These are phyloP conservation scores for Drosera spatulata DNA, from an alignment of 179 eudicot species.

Conservation along the genomic window DNA sequence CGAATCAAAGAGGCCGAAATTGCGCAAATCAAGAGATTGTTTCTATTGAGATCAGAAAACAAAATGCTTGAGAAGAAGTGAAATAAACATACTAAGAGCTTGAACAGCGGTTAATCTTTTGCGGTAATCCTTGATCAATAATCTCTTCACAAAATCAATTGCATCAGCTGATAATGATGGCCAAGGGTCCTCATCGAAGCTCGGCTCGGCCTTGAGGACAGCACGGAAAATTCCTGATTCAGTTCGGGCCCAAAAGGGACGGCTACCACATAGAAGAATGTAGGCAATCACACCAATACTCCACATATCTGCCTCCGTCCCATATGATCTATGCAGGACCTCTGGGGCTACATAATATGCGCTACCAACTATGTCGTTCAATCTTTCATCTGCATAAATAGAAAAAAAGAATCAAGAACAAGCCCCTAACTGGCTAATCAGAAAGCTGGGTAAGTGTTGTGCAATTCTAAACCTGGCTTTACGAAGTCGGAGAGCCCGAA, in stretches of 20 bases:
- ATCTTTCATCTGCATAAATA: constrained; percentile 37
- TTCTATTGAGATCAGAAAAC: no score
- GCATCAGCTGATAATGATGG: constrained; percentile 56
- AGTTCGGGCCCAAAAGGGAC: constrained; percentile 64
- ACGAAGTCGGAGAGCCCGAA: constrained; percentile 45
- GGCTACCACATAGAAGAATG: constrained; percentile 66
- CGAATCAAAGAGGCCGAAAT: no score
- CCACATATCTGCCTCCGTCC: no score
- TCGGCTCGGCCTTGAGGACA: constrained; percentile 53
- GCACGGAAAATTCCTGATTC: constrained; percentile 13
- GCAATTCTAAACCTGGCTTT: constrained; percentile 54
- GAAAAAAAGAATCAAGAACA: background rate
- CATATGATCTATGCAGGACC: no score
- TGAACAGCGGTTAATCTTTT: constrained; percentile 67
- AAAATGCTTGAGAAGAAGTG: no score
- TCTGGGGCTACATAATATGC: no score
- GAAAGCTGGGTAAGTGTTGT: background rate
- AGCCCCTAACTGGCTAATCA: background rate
- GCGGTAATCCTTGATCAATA: constrained; percentile 57
- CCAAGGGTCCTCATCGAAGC: constrained; percentile 61
- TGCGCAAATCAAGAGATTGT: no score
- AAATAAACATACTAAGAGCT: constrained; percentile 33
- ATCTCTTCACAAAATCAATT: constrained; percentile 51
- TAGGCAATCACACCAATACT: constrained; percentile 15
- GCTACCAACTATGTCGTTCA: constrained; percentile 53